Evolutionary conservation across 179 eudicot species (phyloP).

Genomic region (Amaranthus tricolor): DNA sequence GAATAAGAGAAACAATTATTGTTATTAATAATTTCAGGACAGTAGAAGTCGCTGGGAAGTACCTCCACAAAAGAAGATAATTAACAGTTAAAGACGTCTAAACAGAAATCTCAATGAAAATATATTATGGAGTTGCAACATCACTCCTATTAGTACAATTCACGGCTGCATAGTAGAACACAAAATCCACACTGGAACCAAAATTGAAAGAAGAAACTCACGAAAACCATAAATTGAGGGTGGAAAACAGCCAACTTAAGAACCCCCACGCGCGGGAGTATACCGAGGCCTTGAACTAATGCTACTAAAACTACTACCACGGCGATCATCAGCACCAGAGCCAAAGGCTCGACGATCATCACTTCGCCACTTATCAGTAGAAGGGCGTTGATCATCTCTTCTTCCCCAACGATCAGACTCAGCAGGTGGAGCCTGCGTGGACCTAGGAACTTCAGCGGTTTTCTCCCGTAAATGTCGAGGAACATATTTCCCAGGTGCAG

Average conservation of each 20-base stretch:
- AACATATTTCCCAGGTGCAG: conserved; percentile 61
- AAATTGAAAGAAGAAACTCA: conserved; percentile 9
- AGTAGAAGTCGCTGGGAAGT: no score
- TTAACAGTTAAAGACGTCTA: not conserved
- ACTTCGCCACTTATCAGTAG: conserved; percentile 41
- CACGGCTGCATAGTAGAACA: not conserved
- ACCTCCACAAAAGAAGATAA: not conserved
- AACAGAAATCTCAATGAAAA: not conserved
- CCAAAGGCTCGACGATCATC: conserved; percentile 17
- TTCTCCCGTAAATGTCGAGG: conserved; percentile 41
- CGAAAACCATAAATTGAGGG: not conserved
- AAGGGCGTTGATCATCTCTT: conserved; percentile 43
- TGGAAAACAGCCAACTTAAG: conserved; percentile 4
- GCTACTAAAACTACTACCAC: not conserved
- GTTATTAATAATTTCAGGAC: no score
- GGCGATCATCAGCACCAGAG: conserved; percentile 13
- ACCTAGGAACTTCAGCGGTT: conserved; percentile 16
- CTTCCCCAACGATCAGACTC: conserved; percentile 58
- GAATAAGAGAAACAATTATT: no score
- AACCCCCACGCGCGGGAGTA: conserved; percentile 14
- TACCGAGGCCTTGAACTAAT: conserved; percentile 31
- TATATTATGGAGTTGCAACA: not conserved
- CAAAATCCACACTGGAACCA: not conserved
- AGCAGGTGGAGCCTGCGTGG: conserved; percentile 43
- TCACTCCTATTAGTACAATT: not conserved